These are phyloP conservation scores for Phyllosticta capitalensis DNA, from an alignment of 2,329 filamentous ascomycete species.

Conservation along the genomic window DNA sequence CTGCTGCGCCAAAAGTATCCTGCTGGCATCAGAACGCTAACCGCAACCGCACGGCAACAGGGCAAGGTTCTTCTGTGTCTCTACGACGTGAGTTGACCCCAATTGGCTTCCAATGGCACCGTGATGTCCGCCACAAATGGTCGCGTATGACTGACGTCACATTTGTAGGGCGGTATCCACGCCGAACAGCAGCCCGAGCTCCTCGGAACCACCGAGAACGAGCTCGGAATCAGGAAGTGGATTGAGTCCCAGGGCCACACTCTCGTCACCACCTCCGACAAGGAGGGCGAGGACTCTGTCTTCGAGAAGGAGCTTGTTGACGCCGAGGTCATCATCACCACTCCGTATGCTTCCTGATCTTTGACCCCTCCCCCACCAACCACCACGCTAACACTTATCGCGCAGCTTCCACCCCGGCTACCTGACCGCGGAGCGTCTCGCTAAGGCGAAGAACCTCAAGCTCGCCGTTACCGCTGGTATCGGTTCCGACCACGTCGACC, in stretches of 20 bases:
- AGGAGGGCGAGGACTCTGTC: constrained; percentile 84
- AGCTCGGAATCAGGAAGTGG: constrained; percentile 95
- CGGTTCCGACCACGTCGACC: constrained; percentile 95
- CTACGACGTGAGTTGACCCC: constrained; percentile 62
- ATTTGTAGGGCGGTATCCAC: constrained; percentile 60
- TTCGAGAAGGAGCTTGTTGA: constrained; percentile 96
- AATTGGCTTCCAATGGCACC: constrained; percentile 11
- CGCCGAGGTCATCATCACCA: constrained; percentile 98
- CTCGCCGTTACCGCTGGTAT: constrained; percentile 94
- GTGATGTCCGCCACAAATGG: background rate
- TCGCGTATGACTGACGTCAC: constrained; percentile 17
- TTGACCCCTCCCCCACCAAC: constrained; percentile 14
- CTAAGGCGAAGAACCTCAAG: constrained; percentile 98
- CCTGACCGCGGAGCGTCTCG: constrained; percentile 89
- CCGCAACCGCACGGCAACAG: constrained; percentile 60
- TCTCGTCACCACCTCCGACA: constrained; percentile 93
- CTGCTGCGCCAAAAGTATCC: constrained; percentile 33
- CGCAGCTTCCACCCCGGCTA: constrained; percentile 93
- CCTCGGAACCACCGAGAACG: constrained; percentile 94
- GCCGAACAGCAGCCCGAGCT: constrained; percentile 80
- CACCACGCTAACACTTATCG: constrained; percentile 8
- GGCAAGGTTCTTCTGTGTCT: constrained; percentile 92
- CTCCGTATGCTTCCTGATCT: constrained; percentile 56
- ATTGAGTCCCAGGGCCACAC: constrained; percentile 95
- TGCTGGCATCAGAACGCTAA: constrained; percentile 51